phyloP scores from a whole-genome alignment of 2,329 filamentous ascomycete species.

The Zymoseptoria passerinii region DNA sequence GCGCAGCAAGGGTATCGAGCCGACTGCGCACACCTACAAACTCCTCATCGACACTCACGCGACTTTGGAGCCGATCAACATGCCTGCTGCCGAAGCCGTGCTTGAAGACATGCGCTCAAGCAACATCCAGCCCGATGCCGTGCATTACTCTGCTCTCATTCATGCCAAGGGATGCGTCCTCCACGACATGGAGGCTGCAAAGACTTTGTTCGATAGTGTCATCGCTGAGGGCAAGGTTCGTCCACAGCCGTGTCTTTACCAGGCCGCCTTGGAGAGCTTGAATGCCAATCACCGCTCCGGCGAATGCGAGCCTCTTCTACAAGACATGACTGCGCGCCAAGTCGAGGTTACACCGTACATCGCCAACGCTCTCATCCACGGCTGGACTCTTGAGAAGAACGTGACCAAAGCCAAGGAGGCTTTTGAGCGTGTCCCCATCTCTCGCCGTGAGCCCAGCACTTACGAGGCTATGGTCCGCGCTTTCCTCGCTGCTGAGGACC shows the following conservation, averaged over 20 bases:
- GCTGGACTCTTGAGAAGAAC: slow-evolving; percentile 80
- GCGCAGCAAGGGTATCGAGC: slow-evolving; percentile 75
- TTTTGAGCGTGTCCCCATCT: slow-evolving; percentile 67
- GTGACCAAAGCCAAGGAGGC: slow-evolving; percentile 70
- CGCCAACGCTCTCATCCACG: slow-evolving; percentile 94
- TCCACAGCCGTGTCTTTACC: slow-evolving; percentile 80
- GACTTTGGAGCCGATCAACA: slow-evolving; percentile 83
- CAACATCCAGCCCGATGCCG: slow-evolving; percentile 73
- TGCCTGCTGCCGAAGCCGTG: slow-evolving; percentile 77
- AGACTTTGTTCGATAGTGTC: slow-evolving; percentile 72
- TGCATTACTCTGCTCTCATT: slow-evolving; percentile 92
- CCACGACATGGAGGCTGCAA: slow-evolving; percentile 81
- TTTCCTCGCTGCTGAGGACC: slow-evolving; percentile 75
- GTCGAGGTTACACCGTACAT: slow-evolving; percentile 95
- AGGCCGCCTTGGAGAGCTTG: slow-evolving; percentile 94
- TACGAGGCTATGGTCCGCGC: slow-evolving; percentile 98
- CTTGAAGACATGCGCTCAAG: slow-evolving; percentile 67
- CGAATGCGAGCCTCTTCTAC: slow-evolving; percentile 60
- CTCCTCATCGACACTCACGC: slow-evolving; percentile 92
- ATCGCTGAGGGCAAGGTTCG: slow-evolving; percentile 58
- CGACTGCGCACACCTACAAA: slow-evolving; percentile 95
- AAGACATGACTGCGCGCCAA: slow-evolving; percentile 62
- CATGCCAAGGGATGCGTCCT: slow-evolving; percentile 92
- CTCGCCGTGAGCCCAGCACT: slow-evolving; percentile 87
- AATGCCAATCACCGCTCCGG: slow-evolving; percentile 84